These are phyloP conservation scores for Candida silvicultrix DNA, from an alignment of 805 yeast genomes.

Conservation along the genomic window DNA sequence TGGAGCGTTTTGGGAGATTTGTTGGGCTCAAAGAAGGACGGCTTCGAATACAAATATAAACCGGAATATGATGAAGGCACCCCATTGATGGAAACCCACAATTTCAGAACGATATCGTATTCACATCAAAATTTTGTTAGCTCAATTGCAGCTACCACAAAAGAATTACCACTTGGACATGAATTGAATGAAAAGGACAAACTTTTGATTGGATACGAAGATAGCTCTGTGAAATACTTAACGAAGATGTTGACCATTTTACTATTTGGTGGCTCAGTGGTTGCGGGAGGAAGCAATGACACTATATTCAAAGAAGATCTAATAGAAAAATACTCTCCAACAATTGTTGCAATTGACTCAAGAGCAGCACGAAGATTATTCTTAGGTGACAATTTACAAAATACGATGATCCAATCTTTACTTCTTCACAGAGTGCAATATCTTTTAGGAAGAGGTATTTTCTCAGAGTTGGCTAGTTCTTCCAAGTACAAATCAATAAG, in stretches of 20 bases:
- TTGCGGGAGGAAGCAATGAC: conserved; percentile 22
- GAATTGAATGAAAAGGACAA: conserved; percentile 27
- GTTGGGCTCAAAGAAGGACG: conserved; percentile 4
- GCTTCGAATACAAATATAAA: conserved; percentile 21
- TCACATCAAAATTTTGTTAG: conserved; percentile 49
- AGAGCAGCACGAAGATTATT: conserved; percentile 6
- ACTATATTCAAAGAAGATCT: conserved; percentile 2
- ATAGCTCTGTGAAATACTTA: conserved; percentile 33
- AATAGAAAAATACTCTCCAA: conserved; percentile 7
- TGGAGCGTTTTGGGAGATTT: conserved; percentile 21
- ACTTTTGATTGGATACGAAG: conserved; percentile 23
- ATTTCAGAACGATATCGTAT: conserved; percentile 28
- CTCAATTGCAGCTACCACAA: conserved; percentile 43
- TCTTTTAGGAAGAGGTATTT: conserved; percentile 14
- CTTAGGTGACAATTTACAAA: not conserved
- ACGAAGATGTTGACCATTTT: conserved; percentile 30
- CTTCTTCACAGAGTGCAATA: conserved; percentile 18
- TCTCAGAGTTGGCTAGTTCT: conserved; percentile 18
- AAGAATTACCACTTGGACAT: conserved; percentile 28
- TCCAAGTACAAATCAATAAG: conserved; percentile 27
- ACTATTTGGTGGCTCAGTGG: conserved; percentile 27
- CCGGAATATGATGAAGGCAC: conserved; percentile 22
- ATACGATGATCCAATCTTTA: not conserved
- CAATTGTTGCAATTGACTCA: conserved; percentile 7
- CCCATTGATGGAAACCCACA: conserved; percentile 29